Conservation (phyloP, 106 monocot species). For the Dendrobium officinale region DNA sequence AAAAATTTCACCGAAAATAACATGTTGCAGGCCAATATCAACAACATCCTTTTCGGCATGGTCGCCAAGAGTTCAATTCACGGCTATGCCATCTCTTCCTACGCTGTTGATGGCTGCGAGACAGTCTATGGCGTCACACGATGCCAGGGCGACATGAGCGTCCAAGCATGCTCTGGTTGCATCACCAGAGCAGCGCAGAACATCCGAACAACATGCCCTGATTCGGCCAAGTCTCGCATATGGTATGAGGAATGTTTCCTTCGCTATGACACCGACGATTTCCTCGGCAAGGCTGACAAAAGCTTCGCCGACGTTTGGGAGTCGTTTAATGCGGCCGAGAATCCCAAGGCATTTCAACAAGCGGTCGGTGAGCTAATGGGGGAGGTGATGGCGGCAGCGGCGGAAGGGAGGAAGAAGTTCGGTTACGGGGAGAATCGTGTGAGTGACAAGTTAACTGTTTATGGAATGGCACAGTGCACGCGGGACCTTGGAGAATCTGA, state of each 20-base stretch:
- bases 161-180: conserved; percentile 29
- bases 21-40: no score
- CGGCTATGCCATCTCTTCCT: no score
- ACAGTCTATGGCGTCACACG: conserved; percentile 36
- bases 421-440: neutral
- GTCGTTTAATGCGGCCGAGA: conserved; percentile 20
- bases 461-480: conserved; percentile 56
- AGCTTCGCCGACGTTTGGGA: conserved; percentile 12
- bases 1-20: no score
- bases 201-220: conserved; percentile 21
- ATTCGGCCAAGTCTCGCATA: conserved; percentile 23
- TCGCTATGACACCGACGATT: conserved; percentile 33
- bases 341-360: conserved; percentile 21
- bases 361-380: conserved; percentile 16
- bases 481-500: conserved; percentile 15
- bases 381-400: conserved; percentile 16
- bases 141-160: conserved; percentile 35
- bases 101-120: no score
- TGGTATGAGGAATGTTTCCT: conserved; percentile 60
- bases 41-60: no score
- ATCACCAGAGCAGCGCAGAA: conserved; percentile 21
- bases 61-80: no score
- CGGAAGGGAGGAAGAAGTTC: conserved; percentile 14
- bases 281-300: conserved; percentile 23
- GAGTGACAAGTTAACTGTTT: conserved; percentile 20